These are phyloP conservation scores for Globisporangium barbulae DNA, from an alignment of 352 stramenopile species.

Conservation along the genomic window DNA sequence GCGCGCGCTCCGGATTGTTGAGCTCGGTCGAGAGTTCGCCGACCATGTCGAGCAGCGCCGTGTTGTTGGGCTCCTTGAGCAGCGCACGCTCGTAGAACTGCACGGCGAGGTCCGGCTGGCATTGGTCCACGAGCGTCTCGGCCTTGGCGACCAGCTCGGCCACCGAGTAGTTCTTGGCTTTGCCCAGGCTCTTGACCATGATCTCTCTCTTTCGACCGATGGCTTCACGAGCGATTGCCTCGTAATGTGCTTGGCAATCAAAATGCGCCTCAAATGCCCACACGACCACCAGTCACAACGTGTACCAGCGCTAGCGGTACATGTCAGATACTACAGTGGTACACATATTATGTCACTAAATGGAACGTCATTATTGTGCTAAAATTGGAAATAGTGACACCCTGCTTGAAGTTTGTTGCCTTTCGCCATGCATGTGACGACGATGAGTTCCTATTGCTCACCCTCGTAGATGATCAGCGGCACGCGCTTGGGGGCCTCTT, in stretches of 20 bases:
- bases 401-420: background rate
- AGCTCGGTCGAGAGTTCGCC: constrained; percentile 83
- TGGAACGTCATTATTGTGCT: background rate
- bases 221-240: constrained; percentile 2
- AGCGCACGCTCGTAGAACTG: constrained; percentile 85
- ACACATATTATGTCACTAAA: background rate
- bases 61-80: constrained; percentile 63
- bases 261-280: constrained; percentile 9
- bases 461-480: constrained; percentile 13
- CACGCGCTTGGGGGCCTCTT: constrained; percentile 9
- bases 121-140: constrained; percentile 81
- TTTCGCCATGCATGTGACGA: background rate
- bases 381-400: background rate
- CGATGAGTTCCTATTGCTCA: constrained; percentile 6
- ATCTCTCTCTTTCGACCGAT: constrained; percentile 16
- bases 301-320: constrained; percentile 9
- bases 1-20: constrained; percentile 72
- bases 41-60: constrained; percentile 68
- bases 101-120: constrained; percentile 77
- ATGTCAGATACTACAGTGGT: background rate
- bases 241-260: constrained; percentile 1
- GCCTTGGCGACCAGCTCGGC: constrained; percentile 79
- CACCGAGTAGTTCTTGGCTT: constrained; percentile 44
- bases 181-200: constrained; percentile 32
- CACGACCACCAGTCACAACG: constrained; percentile 16